phyloP scores from a whole-genome alignment of 371 early-diverging fungal genomes.

The Mucor saturninus region DNA sequence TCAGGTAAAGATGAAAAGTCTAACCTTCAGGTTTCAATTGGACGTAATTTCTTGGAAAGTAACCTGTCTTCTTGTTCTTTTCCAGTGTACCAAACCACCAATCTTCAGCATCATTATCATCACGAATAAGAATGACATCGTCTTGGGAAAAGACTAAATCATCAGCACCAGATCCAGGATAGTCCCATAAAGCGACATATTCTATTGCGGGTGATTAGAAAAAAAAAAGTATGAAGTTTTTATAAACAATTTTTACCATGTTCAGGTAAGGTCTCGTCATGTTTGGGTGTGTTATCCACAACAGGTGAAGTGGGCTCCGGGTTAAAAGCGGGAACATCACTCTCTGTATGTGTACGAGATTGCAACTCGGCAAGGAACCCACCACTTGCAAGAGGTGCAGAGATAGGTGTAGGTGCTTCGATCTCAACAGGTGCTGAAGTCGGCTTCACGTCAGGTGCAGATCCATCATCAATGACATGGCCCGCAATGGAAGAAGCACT shows the following conservation, averaged over 20 bases:
- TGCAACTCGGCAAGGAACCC: constrained; percentile 41
- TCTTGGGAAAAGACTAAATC: constrained; percentile 49
- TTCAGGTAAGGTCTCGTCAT: constrained; percentile 14
- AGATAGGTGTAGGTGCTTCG: constrained; percentile 43
- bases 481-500: constrained; percentile 43
- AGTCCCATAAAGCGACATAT: constrained; percentile 48
- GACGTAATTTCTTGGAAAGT: constrained; percentile 45
- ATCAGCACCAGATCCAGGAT: constrained; percentile 39
- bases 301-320: neutral
- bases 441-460: neutral
- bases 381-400: constrained; percentile 66
- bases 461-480: constrained; percentile 23
- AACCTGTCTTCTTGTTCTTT: constrained; percentile 30
- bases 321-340: constrained; percentile 3
- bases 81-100: constrained; percentile 47
- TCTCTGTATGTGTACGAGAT: constrained; percentile 26
- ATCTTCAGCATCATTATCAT: constrained; percentile 37
- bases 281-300: constrained; percentile 8
- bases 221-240: neutral
- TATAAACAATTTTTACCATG: constrained; percentile 6
- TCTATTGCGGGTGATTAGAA: constrained; percentile 9
- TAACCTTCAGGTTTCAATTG: constrained; percentile 27
- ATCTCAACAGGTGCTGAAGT: constrained; percentile 14
- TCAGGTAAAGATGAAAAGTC: too few relatives aligned
- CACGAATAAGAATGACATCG: constrained; percentile 42